Evolutionary conservation across 306 rosid species (phyloP).

Genomic region (Canavalia gladiata): DNA sequence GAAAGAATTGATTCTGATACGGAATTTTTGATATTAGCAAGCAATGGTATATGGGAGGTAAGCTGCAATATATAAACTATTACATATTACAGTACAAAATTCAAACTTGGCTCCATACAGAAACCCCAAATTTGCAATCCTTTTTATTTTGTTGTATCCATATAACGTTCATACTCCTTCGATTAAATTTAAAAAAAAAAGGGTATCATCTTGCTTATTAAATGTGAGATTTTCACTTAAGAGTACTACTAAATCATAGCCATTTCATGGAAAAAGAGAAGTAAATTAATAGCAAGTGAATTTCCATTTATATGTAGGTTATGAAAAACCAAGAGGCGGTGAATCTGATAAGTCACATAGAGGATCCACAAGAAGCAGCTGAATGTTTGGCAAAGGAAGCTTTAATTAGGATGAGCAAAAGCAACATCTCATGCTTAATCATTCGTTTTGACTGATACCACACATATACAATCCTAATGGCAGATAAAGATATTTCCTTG

Average conservation of each 20-base stretch:
- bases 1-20: slow-evolving; percentile 63
- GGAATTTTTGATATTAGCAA: slow-evolving; percentile 84
- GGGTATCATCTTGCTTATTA: neutral
- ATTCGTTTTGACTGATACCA: slow-evolving; percentile 73
- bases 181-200: neutral
- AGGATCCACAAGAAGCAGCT: slow-evolving; percentile 86
- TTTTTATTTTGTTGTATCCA: too few species aligned
- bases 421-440: slow-evolving; percentile 81
- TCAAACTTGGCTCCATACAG: neutral
- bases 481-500: slow-evolving; percentile 20
- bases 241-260: neutral
- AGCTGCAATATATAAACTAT: slow-evolving; percentile 20
- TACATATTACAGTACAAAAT: slow-evolving; percentile 8
- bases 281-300: slow-evolving; percentile 4
- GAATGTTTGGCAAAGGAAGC: slow-evolving; percentile 88
- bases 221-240: neutral
- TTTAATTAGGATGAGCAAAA: slow-evolving; percentile 76
- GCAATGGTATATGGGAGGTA: slow-evolving; percentile 95
- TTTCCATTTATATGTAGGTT: slow-evolving; percentile 55
- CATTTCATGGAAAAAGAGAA: neutral
- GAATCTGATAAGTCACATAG: slow-evolving; percentile 75
- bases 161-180: neutral
- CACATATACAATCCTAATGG: neutral
- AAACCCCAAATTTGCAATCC: neutral
- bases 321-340: slow-evolving; percentile 94